Conservation (phyloP, 2,329 filamentous ascomycete species). For the Penicillium capsulatum region DNA sequence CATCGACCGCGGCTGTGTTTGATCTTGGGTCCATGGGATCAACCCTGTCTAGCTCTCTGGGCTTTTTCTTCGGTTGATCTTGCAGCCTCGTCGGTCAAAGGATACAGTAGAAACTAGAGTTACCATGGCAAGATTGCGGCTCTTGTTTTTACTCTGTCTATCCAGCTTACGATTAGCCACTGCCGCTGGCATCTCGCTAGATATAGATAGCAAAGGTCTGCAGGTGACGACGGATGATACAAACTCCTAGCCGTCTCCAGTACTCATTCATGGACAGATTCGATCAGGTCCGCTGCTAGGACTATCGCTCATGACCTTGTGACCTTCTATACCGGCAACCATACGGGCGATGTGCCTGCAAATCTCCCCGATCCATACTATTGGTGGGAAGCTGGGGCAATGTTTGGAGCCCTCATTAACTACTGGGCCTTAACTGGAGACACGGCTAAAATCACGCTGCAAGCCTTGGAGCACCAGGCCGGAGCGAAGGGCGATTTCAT, state of each 20-base stretch:
- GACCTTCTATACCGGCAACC: conserved; percentile 33
- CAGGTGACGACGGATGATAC: too few relatives aligned
- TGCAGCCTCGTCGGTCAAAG: too few relatives aligned
- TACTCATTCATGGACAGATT: conserved; percentile 26
- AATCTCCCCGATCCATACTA: conserved; percentile 34
- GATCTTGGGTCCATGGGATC: too few relatives aligned
- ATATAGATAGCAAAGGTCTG: conserved; percentile 10
- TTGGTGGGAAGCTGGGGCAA: conserved; percentile 39
- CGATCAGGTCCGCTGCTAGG: conserved; percentile 31
- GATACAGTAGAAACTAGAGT: too few relatives aligned
- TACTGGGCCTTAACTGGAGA: conserved; percentile 26
- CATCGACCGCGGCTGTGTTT: too few relatives aligned
- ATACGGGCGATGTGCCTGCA: conserved; percentile 29
- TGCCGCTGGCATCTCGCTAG: conserved; percentile 6
- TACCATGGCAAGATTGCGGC: too few relatives aligned
- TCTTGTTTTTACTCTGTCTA: too few relatives aligned
- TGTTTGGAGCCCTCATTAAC: conserved; percentile 31
- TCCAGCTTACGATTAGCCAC: not conserved
- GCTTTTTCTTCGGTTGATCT: too few relatives aligned
- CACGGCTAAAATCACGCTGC: conserved; percentile 6
- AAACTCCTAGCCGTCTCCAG: too few relatives aligned
- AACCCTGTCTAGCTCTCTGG: too few relatives aligned
- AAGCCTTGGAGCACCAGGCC: conserved; percentile 12
- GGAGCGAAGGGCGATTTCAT: conserved; percentile 31
- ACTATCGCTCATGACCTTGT: conserved; percentile 32